Base-by-base conservation (phyloP, 176 grass and related monocot genomes). In the Carex cristatella region DNA sequence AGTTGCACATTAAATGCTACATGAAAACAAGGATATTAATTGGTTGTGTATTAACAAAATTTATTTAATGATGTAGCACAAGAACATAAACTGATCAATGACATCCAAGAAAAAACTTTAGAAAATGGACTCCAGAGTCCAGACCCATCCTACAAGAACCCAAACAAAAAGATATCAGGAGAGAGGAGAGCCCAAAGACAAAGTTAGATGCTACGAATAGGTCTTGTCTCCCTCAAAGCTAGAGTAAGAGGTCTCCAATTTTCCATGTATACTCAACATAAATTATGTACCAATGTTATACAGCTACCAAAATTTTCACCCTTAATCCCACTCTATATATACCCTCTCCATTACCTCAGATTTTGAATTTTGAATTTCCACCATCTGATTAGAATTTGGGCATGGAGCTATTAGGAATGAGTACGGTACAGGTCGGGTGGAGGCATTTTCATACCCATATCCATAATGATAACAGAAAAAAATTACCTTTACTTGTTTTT, bases 101-200 rank as follows among this genome's bases (percentile, higher is more conserved):
- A 16, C 48, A 51, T 83, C 81, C 61, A 48, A 62, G 80, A 9
- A 77, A 19, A 51, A 49, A 54, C 62, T 69, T 53, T 67, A 69
- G 3, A 69, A 68, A 65, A 83, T 78, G 49, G 27, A 83, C 38
- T 83, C 18, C 15, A 31, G 9, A 83, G 19, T 83, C 18, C 15
- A 55, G 9, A 83, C 44, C 81, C 61, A 83, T 68, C 81, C 81
- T 51, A 69, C 12, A 66, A 83, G 40, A 83, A 65, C 81, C 63
- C 81, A 67, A 83, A 65, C 35, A 69, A 69, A 83, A 67, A 83
- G 63, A 83, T 56, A 56, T 69, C 40, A 67, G 54, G 46, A 83
- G 81, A 83, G 81, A 83, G 13, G 81, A 83, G 81, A 69, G 65
- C 81, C 81, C 62, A 83, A 83, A 83, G 81, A 83, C 81, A 83